phyloP scores from a whole-genome alignment of 2,329 filamentous ascomycete species.

The Colletotrichum plurivorum region DNA sequence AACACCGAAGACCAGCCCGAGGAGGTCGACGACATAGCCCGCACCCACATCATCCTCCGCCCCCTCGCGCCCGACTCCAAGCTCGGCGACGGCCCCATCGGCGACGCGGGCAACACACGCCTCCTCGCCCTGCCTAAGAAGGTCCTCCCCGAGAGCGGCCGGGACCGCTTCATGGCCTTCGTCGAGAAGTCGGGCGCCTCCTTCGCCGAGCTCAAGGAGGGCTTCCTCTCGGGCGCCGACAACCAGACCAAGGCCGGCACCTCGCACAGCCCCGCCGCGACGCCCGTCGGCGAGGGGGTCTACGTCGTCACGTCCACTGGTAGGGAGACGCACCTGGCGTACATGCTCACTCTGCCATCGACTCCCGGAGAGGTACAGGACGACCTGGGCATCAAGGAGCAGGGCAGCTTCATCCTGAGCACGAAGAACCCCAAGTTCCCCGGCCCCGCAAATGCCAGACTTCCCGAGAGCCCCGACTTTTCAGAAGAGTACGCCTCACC shows the following conservation, averaged over 20 bases:
- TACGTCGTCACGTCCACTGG: conserved; percentile 84
- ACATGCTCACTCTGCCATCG: conserved; percentile 82
- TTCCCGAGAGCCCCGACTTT: conserved; percentile 78
- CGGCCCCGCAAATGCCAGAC: conserved; percentile 72
- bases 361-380: conserved; percentile 80
- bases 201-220: conserved; percentile 79
- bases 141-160: conserved; percentile 76
- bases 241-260: conserved; percentile 86
- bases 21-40: conserved; percentile 79
- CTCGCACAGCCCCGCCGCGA: conserved; percentile 77
- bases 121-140: conserved; percentile 89
- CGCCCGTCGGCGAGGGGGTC: conserved; percentile 85
- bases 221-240: conserved; percentile 75
- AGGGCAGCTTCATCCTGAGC: conserved; percentile 84
- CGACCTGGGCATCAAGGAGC: conserved; percentile 78
- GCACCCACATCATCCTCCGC: conserved; percentile 84
- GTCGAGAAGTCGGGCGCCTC: conserved; percentile 80
- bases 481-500: conserved; percentile 71
- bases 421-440: conserved; percentile 84
- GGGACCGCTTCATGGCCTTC: conserved; percentile 84
- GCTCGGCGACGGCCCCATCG: conserved; percentile 66
- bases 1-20: conserved; percentile 79
- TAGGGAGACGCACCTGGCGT: conserved; percentile 82
- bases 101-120: conserved; percentile 73
- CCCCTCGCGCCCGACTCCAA: conserved; percentile 80